Evolutionary conservation across 257 asterid genomes (phyloP), one percentile per base, ranked within the genome.

Genomic region (Mentha longifolia): DNA sequence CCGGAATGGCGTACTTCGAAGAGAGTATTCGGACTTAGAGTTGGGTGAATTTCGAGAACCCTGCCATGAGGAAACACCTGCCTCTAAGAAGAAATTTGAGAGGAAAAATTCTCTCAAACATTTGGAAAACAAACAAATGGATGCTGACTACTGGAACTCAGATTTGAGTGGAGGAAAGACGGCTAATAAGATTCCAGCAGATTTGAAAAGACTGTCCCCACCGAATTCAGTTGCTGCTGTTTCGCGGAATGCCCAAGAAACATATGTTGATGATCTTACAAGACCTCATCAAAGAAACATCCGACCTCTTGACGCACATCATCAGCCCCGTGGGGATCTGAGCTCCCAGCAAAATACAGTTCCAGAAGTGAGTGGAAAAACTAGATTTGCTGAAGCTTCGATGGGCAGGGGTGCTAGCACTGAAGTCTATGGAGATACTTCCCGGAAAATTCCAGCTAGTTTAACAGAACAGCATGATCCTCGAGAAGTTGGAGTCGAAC

Each of bases 21-120:
- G 98, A 70, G 95, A 88, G 85, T 79, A 61, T 74, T 87, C 97
- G 22, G 99, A 90, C 63, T 81, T 92, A 89, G 98, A 92, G 85
- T 72, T 87, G 83, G 99, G 97, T 80, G 99, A 92, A 82, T 80
- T 92, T 74, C 90, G 97, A 69, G 99, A 92, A 68, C 86, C 95
- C 11, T 33, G 68, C 41, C 80, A 80, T 11, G 93, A 87, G 73
- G 97, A 85, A 78, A 67, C 71, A 67, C 65, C 85, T 73, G 87
- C 77, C 15, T 66, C 81, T 15, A 75, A 76, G 62, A 91, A 82
- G 83, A 84, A 75, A 65, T 72, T 84, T 43, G 95, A 87, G 74
- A 85, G 83, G 67, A 89, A 82, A 71, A 83, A 75, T 81, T 84
- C 88, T 61, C 82, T 76, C 45, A 88, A 82, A 76, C 83, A 83